Evolutionary conservation across 139 green algal species (phyloP).

Genomic region (Astrephomene gubernaculifera): DNA sequence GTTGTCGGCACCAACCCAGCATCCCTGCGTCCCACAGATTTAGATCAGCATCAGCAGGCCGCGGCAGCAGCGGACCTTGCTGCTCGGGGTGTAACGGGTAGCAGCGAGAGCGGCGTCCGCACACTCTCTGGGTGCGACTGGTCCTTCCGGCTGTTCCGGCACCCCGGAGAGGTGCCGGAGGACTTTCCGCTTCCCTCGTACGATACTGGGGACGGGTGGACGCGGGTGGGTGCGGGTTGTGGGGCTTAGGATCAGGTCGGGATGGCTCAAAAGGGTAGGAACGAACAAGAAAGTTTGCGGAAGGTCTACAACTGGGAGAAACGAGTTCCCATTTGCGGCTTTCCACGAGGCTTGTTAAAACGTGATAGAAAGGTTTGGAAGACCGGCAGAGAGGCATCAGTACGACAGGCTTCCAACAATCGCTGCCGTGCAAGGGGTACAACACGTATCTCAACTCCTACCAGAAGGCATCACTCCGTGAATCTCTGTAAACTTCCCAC

Average conservation of each 20-base stretch:
- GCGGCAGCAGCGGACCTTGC: background rate
- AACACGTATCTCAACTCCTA: too few relatives aligned
- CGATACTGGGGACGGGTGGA: background rate
- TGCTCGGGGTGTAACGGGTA: background rate
- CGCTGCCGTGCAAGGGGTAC: too few relatives aligned
- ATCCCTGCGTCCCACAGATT: background rate
- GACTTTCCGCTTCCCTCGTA: conserved; percentile 53
- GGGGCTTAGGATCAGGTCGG: background rate
- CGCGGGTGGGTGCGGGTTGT: background rate
- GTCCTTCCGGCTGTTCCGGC: conserved; percentile 73
- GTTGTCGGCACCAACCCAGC: background rate
- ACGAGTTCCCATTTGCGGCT: too few relatives aligned
- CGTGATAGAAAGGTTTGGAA: too few relatives aligned
- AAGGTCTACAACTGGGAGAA: too few relatives aligned
- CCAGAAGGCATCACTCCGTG: too few relatives aligned
- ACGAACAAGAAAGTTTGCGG: too few relatives aligned
- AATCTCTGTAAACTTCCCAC: too few relatives aligned
- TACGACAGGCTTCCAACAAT: too few relatives aligned
- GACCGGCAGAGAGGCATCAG: too few relatives aligned
- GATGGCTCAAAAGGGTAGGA: too few relatives aligned
- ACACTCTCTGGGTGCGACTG: conserved; percentile 70
- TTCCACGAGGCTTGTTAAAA: too few relatives aligned
- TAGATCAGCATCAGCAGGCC: background rate
- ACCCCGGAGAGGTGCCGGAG: conserved; percentile 65
- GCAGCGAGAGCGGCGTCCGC: conserved; percentile 9